Evolutionary conservation across 768 basidiomycete species (phyloP).

Genomic region (Lactarius deliciosus): DNA sequence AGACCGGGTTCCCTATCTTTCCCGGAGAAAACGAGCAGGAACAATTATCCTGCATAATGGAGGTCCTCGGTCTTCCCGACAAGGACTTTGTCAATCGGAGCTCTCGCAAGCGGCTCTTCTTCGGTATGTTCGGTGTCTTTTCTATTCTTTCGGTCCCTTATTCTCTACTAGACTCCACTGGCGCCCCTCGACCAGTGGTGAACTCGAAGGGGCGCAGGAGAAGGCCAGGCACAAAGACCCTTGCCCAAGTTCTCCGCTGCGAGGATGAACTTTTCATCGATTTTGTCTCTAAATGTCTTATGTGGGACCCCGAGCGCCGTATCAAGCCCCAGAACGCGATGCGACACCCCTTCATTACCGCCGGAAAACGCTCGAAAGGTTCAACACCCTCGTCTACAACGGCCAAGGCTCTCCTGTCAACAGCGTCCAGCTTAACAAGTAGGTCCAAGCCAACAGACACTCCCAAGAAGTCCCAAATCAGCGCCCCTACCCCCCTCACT

Average conservation of each 20-base stretch:
- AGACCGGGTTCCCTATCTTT: slow-evolving; percentile 97
- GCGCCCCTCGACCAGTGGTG: slow-evolving; percentile 88
- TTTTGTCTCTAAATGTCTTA: slow-evolving; percentile 94
- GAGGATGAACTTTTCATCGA: slow-evolving; percentile 96
- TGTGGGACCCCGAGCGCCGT: slow-evolving; percentile 96
- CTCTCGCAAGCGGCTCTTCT: slow-evolving; percentile 92
- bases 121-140: slow-evolving; percentile 57
- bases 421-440: slow-evolving; percentile 54
- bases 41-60: slow-evolving; percentile 98
- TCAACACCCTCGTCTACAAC: slow-evolving; percentile 44
- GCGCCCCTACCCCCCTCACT: slow-evolving; percentile 84
- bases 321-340: slow-evolving; percentile 92
- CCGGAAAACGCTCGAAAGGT: slow-evolving; percentile 53
- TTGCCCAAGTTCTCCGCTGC: slow-evolving; percentile 85
- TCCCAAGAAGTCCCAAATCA: slow-evolving; percentile 87
- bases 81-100: slow-evolving; percentile 93
- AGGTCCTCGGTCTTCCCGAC: slow-evolving; percentile 93
- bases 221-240: slow-evolving; percentile 86
- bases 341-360: slow-evolving; percentile 85
- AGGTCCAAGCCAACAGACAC: slow-evolving; percentile 63
- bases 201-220: slow-evolving; percentile 96
- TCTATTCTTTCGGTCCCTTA: neutral
- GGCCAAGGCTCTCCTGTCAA: slow-evolving; percentile 56
- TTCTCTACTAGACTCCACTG: slow-evolving; percentile 70
- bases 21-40: slow-evolving; percentile 99